Evolutionary conservation across 192 early-diverging fungal genomes (phyloP).

Genomic region (Rhizophlyctis rosea): DNA sequence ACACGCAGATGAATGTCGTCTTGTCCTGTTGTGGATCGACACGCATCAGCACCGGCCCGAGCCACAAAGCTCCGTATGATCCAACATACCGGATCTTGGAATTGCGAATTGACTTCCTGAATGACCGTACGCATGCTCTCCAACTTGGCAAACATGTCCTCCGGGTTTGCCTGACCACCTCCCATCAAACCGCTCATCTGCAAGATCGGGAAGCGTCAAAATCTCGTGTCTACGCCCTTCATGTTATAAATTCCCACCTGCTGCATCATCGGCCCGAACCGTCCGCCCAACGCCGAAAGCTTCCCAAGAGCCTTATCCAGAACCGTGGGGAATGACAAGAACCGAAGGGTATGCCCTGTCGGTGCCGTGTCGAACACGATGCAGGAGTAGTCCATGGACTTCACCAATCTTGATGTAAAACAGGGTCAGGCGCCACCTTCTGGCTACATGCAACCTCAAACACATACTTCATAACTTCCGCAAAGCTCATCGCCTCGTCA

Average conservation of each 20-base stretch:
- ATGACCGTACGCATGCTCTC: conserved; percentile 95
- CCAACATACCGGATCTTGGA: conserved; percentile 88
- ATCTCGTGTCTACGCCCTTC: neutral
- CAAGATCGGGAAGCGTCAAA: neutral
- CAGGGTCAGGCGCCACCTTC: neutral
- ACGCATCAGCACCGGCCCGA: neutral
- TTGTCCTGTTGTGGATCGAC: conserved; percentile 59
- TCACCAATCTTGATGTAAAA: conserved; percentile 69
- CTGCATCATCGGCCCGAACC: conserved; percentile 96
- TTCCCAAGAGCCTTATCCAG: conserved; percentile 98
- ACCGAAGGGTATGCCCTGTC: conserved; percentile 98
- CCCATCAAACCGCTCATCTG: conserved; percentile 91
- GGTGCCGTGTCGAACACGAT: conserved; percentile 99
- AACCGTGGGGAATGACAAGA: conserved; percentile 96
- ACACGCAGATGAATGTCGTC: conserved; percentile 99
- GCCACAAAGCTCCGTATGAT: neutral
- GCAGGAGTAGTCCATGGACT: conserved; percentile 97
- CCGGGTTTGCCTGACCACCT: conserved; percentile 54
- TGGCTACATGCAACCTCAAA: neutral
- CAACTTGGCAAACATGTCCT: conserved; percentile 94
- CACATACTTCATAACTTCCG: conserved; percentile 98
- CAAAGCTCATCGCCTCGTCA: conserved; percentile 99
- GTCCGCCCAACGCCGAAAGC: conserved; percentile 84
- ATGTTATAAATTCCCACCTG: conserved; percentile 39
- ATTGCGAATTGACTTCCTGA: conserved; percentile 97